Evolutionary conservation across 169 alveolate species (phyloP), one percentile per base, ranked within the genome.

Genomic region (Babesia bovis): DNA sequence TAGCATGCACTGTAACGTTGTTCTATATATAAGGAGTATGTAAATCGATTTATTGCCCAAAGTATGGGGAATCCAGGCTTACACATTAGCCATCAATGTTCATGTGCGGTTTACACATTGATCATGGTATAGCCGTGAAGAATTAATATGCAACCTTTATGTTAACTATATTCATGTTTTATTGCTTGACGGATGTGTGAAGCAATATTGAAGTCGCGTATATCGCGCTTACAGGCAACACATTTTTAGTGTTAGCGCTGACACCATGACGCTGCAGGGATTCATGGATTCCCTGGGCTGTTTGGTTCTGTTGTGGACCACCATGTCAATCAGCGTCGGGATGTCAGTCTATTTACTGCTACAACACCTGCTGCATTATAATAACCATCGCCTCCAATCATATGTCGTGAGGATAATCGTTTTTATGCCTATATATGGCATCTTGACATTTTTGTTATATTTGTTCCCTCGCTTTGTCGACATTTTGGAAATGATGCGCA

Each of bases 321-420:
- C 76, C 44, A 51, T 78, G 70, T 25, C 35, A 23, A 30, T 49
- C 35, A 68, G 86, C 51, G 66, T 58, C 36, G 55, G 38, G 33
- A 60, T 78, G 23, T 56, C 86, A 13, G 25, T 50, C 12, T 50
- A 58, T 35, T 42, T 59, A 35, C 60, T 78, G 23, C 61, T 60
- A 21, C 86, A 78, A 41, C 86, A 78, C 33, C 69, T 78, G 33
- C 69, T 78, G 0, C 86, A 78, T 51, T 78, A 78, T 75, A 66
- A 71, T 21, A 36, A 56, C 49, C 86, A 66, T 28, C 66, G 82
- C 21, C 76, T 78, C 0, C 86, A 78, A 47, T 30, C 68, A n/a
- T 78, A 78, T 41, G 69, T 66, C 40, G 82, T 68, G 42, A 49
- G 86, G 17, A 67, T 78, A 17, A 45, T 67, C 23, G 66, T 78